phyloP scores from a whole-genome alignment of 805 yeast genomes.

The Lipomyces yamanashiensis region DNA sequence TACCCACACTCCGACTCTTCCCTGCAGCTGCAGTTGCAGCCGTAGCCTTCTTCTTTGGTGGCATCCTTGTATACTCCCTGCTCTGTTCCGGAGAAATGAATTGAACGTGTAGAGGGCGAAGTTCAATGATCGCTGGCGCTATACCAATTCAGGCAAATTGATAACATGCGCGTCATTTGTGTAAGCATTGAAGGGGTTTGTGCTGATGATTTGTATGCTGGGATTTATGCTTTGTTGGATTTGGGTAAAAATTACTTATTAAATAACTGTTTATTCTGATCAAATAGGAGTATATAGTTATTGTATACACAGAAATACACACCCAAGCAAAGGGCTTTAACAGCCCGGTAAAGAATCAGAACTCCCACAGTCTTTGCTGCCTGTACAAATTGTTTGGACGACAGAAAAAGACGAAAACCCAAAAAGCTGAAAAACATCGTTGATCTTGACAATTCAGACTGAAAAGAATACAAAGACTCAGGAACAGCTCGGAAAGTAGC shows the following conservation, averaged over 20 bases:
- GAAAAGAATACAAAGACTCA: too few relatives aligned
- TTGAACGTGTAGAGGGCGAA: not conserved
- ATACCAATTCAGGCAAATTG: conserved; percentile 2
- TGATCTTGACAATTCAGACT: too few relatives aligned
- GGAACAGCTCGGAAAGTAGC: too few relatives aligned
- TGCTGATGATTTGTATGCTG: not conserved
- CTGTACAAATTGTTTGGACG: not conserved
- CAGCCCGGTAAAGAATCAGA: too few relatives aligned
- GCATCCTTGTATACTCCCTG: not conserved
- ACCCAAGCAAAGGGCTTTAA: too few relatives aligned
- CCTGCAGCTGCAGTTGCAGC: not conserved
- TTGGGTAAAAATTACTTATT: too few relatives aligned
- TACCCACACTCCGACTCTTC: not conserved
- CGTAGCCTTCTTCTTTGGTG: conserved; percentile 11
- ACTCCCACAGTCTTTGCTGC: not conserved
- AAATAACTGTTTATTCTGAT: too few relatives aligned
- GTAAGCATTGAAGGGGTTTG: conserved; percentile 1
- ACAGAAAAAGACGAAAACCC: not conserved
- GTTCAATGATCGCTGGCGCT: conserved; percentile 4
- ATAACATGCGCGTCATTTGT: not conserved
- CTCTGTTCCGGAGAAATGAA: not conserved
- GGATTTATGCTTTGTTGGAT: too few relatives aligned
- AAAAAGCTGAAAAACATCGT: too few relatives aligned
- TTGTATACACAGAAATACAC: too few relatives aligned
- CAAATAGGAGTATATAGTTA: too few relatives aligned